phyloP scores from a whole-genome alignment of 306 rosid genomes.

The Geum urbanum region DNA sequence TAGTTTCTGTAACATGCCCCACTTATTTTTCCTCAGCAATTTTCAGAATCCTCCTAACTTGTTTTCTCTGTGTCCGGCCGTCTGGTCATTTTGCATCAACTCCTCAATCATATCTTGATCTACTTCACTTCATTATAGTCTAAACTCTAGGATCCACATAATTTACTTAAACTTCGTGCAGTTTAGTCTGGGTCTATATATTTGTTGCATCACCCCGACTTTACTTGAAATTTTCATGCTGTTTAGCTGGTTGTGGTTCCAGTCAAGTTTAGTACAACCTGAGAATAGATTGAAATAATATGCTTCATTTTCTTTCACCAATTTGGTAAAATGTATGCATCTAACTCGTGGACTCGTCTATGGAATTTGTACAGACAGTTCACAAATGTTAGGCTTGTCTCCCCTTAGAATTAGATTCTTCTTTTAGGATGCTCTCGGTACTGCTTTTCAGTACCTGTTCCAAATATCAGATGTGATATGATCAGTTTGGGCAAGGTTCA shows the following conservation, averaged over 20 bases:
- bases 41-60: constrained; percentile 17
- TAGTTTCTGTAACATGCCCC: constrained; percentile 15
- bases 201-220: neutral
- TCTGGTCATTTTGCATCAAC: neutral
- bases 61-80: neutral
- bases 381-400: neutral
- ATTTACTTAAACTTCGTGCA: neutral
- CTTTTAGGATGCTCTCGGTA: neutral
- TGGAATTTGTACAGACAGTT: neutral
- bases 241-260: neutral
- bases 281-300: neutral
- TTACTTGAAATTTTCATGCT: no score
- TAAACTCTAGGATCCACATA: neutral
- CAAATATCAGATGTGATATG: neutral
- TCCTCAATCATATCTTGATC: neutral
- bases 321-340: neutral
- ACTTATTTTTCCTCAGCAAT: neutral
- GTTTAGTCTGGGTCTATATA: neutral
- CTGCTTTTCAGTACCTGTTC: neutral
- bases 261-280: neutral
- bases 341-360: neutral
- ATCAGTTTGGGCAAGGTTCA: neutral
- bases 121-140: neutral
- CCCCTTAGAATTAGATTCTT: neutral
- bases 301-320: neutral